Base-by-base conservation (phyloP, 768 basidiomycete species). In the Psilocybe cyanescens region DNA sequence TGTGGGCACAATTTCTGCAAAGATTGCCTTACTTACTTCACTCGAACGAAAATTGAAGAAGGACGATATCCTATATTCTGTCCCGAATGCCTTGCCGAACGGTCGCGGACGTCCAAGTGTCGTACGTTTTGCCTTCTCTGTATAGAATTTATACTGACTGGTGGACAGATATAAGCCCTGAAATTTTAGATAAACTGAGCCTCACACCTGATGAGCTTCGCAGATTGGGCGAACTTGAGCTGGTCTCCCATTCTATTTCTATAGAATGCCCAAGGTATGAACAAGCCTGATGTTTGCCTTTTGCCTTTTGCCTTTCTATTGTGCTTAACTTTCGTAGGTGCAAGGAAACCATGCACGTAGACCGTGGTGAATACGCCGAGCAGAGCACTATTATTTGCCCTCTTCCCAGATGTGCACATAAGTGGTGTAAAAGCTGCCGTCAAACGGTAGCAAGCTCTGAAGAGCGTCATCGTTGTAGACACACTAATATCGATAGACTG, bases 341-440 rank as follows among this genome's bases (percentile, higher is more conserved):
- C 66, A 68, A 75, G 17, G 69, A 79, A 17, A 76, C 80, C 1
- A 70, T 80, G 14, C 81, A 79, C 55, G 81, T 89, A 12, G 86
- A 85, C 65, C 79, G 80, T 29, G 65, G 71, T 39, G 84, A 87
- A 57, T 78, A 82, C 60, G 68, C 73, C 9, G 74, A 74, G 2
- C 68, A 69, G 12, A 70, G 71, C 33, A 75, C 78, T 24, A 71
- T 89, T 37, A 68, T 73, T 9, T 89, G 88, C 61, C 86, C 85
- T 3, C 67, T 81, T 33, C 73, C 69, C 0, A 69, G 71, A 16
- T 89, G 88, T 58, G 67, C 71, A 0, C 72, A 85, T 63, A 73
- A 77, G 6, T 89, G 87, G 88, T 89, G 88, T 71, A 89, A 84
- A 72, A 71, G 71, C 31, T 89, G 88, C 71, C 81, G 80, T 30